These are phyloP conservation scores for Aspergillus alliaceus DNA, from an alignment of 2,329 filamentous ascomycete genomes.

Conservation along the genomic window DNA sequence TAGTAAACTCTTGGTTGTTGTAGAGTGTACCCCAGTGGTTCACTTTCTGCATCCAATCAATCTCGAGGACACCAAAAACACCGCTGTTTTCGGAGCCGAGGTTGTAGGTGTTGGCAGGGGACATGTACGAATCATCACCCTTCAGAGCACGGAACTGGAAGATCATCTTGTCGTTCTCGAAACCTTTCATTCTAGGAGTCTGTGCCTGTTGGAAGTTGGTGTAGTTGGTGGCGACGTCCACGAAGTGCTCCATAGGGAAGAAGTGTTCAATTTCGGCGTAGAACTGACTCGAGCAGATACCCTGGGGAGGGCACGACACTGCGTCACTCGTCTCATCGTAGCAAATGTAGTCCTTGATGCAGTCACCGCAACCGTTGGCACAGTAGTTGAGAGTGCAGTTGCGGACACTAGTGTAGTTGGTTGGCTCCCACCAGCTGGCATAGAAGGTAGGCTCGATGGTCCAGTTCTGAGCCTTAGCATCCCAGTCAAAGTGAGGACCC, in stretches of 20 bases:
- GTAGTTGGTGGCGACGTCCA: conserved; percentile 15
- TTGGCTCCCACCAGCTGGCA: conserved; percentile 16
- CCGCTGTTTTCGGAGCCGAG: conserved; percentile 14
- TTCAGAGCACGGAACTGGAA: conserved; percentile 14
- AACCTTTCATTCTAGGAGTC: conserved; percentile 13
- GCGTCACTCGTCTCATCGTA: conserved; percentile 20
- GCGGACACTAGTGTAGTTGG: conserved; percentile 15
- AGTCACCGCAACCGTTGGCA: conserved; percentile 22
- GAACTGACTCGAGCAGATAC: conserved; percentile 18
- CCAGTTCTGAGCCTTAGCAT: conserved; percentile 9
- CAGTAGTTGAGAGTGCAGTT: conserved; percentile 24
- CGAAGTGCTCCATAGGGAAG: conserved; percentile 18
- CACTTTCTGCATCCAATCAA: conserved; percentile 17
- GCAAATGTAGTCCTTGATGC: conserved; percentile 20
- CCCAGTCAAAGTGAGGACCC: conserved; percentile 20
- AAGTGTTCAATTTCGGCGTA: conserved; percentile 23
- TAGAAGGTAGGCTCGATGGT: conserved; percentile 12
- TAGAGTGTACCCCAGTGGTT: conserved; percentile 14
- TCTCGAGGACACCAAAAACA: conserved; percentile 18
- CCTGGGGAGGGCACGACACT: conserved; percentile 13
- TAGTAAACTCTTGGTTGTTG: conserved; percentile 13
- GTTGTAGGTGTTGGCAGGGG: conserved; percentile 21
- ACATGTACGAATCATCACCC: conserved; percentile 20
- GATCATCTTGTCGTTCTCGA: conserved; percentile 18
- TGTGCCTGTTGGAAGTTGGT: conserved; percentile 12